Evolutionary conservation across 805 yeast genomes (phyloP).

Genomic region (Lipomyces anomalus): DNA sequence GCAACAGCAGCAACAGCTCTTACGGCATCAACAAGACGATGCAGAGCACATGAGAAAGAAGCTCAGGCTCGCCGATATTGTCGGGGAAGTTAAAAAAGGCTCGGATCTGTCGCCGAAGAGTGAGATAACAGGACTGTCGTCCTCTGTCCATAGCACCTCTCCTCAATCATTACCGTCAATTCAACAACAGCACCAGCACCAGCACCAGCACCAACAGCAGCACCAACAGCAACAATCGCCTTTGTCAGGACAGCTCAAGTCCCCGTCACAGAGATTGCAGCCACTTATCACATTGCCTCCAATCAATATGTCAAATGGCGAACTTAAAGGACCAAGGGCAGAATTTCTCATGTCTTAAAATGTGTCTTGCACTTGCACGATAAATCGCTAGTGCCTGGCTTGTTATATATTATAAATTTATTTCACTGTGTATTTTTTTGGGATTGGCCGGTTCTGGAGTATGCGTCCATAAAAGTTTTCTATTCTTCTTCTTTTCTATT

Average conservation of each 20-base stretch:
- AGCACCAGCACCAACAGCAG: too few relatives aligned
- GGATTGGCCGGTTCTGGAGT: not conserved
- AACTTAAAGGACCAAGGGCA: not conserved
- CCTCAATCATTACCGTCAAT: conserved; percentile 5
- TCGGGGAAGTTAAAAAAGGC: conserved; percentile 5
- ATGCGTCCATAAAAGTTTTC: not conserved
- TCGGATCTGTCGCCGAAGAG: not conserved
- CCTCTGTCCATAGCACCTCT: conserved; percentile 14
- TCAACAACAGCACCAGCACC: not conserved
- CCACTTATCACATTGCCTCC: not conserved
- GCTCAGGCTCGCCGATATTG: conserved; percentile 18
- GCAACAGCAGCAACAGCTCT: conserved; percentile 9
- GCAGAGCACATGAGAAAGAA: conserved; percentile 17
- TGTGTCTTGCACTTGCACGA: not conserved
- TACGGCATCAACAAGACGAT: conserved; percentile 1
- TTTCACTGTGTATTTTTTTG: too few relatives aligned
- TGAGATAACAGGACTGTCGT: not conserved
- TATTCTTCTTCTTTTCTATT: too few relatives aligned
- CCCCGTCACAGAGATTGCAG: not conserved
- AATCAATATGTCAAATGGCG: not conserved
- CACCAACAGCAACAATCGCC: too few relatives aligned
- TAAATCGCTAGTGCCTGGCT: too few relatives aligned
- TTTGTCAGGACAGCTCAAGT: not conserved
- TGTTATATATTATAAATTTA: too few relatives aligned
- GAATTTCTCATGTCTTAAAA: not conserved